A percentile compares a stretch with the other conserved stretches of the same genome.
phyloP scores from a whole-genome alignment of 2,329 filamentous ascomycete genomes.

The Aureobasidium sp. region DNA sequence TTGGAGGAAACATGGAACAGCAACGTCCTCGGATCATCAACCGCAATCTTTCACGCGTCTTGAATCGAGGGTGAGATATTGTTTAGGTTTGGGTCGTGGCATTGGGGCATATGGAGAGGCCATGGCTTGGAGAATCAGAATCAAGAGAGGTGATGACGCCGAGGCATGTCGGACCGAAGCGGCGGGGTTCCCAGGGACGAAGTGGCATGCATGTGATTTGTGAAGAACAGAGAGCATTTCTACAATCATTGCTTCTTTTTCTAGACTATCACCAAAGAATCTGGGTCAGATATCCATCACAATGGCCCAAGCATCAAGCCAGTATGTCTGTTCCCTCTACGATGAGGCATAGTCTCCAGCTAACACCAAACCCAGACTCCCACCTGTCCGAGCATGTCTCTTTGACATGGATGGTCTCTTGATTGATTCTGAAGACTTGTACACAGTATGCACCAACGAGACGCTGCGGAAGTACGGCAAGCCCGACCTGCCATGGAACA shows the following conservation, averaged over 20 bases:
- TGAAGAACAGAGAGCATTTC: background rate
- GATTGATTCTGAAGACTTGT: constrained; percentile 85
- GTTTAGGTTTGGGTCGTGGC: too few species aligned
- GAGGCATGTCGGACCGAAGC: background rate
- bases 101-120: background rate
- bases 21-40: background rate
- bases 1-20: constrained; percentile 21
- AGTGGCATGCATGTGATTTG: background rate
- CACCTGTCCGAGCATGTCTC: constrained; percentile 78
- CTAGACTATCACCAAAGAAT: background rate
- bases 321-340: background rate
- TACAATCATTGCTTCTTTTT: background rate
- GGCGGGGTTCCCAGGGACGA: background rate
- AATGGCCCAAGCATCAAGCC: constrained; percentile 1
- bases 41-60: background rate
- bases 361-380: constrained; percentile 48
- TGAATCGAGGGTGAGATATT: background rate
- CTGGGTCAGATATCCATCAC: background rate
- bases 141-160: background rate
- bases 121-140: background rate
- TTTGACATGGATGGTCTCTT: constrained; percentile 99
- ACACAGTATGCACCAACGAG: constrained; percentile 74
- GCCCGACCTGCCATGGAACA: constrained; percentile 75
- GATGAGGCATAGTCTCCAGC: background rate
- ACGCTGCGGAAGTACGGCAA: constrained; percentile 68